Evolutionary conservation across 129 eudicot species (phyloP).

Genomic region (Erigeron canadensis): DNA sequence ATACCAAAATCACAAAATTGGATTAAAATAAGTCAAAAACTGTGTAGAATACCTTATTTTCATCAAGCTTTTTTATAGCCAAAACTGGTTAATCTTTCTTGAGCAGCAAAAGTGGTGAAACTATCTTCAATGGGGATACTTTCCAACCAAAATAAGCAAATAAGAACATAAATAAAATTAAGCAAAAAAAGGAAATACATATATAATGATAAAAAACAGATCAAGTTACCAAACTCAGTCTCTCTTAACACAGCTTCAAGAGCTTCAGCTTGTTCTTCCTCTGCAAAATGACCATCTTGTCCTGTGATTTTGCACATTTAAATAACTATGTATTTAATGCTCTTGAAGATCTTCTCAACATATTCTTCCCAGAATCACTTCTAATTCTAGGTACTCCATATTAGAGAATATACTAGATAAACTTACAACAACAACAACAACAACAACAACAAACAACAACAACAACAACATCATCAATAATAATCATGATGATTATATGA

Average conservation of each 20-base stretch:
- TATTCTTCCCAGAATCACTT: too few relatives aligned
- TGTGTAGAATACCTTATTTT: neutral
- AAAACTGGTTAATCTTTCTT: slow-evolving; percentile 29
- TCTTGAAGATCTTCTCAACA: too few relatives aligned
- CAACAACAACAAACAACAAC: too few relatives aligned
- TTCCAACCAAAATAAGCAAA: slow-evolving; percentile 47
- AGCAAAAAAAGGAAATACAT: neutral
- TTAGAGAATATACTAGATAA: too few relatives aligned
- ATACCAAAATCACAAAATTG: neutral
- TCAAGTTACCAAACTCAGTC: slow-evolving; percentile 15
- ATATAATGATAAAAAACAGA: slow-evolving; percentile 1
- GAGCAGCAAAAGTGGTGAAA: slow-evolving; percentile 43
- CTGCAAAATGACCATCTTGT: too few relatives aligned
- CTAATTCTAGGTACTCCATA: too few relatives aligned
- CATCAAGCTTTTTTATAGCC: slow-evolving; percentile 22
- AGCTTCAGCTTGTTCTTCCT: slow-evolving; percentile 16
- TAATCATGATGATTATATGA: too few relatives aligned
- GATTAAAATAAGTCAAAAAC: slow-evolving; percentile 16
- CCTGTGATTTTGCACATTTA: too few relatives aligned
- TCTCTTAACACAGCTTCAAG: slow-evolving; percentile 18
- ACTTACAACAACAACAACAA: too few relatives aligned
- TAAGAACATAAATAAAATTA: slow-evolving; percentile 1
- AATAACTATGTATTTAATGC: too few relatives aligned
- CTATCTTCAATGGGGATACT: slow-evolving; percentile 88
- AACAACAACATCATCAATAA: too few relatives aligned